phyloP scores from a whole-genome alignment of 768 basidiomycete genomes.

The Phanerochaete carnosa region DNA sequence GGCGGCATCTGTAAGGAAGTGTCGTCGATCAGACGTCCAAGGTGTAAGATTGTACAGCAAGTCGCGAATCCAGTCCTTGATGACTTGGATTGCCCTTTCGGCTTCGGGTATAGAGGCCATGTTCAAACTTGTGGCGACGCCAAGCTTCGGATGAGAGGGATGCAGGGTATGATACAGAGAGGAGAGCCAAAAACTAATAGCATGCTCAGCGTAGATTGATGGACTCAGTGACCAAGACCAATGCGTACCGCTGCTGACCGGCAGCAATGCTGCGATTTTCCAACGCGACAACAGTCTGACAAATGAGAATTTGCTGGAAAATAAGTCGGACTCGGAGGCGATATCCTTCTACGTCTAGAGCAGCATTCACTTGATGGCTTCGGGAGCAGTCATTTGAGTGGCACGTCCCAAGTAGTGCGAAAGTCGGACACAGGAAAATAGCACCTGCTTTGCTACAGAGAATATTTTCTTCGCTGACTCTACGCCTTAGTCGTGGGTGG shows the following conservation, averaged over 20 bases:
- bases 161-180: conserved; percentile 26
- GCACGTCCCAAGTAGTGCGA: background rate
- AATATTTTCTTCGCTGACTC: background rate
- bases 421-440: background rate
- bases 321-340: conserved; percentile 41
- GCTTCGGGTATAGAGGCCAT: conserved; percentile 37
- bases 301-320: conserved; percentile 47
- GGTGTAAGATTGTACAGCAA: conserved; percentile 34
- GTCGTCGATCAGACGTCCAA: background rate
- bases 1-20: conserved; percentile 40
- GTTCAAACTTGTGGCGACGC: conserved; percentile 36
- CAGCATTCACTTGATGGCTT: conserved; percentile 29
- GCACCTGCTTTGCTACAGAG: background rate
- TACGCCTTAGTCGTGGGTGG: background rate
- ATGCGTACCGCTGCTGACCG: background rate
- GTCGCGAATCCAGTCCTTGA: conserved; percentile 45
- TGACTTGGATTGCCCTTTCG: conserved; percentile 30
- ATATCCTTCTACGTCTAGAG: conserved; percentile 28
- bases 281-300: conserved; percentile 8
- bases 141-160: conserved; percentile 46
- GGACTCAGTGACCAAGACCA: background rate
- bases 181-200: conserved; percentile 2
- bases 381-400: conserved; percentile 9
- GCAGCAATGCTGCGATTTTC: background rate
- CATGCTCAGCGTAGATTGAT: background rate